Percentiles rank a stretch among this genome's conserved stretches.
These are phyloP conservation scores for Candida michaelii DNA, from an alignment of 805 yeast genomes.

Conservation along the genomic window DNA sequence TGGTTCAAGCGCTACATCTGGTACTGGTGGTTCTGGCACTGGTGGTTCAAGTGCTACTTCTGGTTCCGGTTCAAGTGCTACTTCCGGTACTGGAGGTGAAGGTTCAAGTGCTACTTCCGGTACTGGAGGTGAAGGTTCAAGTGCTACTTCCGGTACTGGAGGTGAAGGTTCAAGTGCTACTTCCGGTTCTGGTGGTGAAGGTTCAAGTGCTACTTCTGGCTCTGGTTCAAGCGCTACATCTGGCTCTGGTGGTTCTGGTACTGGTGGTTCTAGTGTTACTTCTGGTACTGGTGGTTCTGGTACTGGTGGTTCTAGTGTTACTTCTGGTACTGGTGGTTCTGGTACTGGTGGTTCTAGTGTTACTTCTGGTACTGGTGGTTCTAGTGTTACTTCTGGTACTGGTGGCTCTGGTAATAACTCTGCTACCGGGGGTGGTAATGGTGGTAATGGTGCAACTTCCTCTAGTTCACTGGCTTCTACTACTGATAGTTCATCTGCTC, in stretches of 20 bases:
- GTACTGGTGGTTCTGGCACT: neutral
- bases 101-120: neutral
- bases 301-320: neutral
- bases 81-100: neutral
- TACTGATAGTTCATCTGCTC: no score
- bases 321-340: neutral
- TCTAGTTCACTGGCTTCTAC: no score
- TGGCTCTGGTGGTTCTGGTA: no score
- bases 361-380: neutral
- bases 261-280: neutral
- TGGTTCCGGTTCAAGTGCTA: neutral
- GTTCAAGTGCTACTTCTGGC: constrained; percentile 4
- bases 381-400: neutral
- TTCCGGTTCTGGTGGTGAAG: neutral
- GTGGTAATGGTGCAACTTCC: neutral
- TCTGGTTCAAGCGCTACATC: neutral
- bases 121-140: neutral
- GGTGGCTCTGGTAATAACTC: neutral
- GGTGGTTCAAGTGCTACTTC: neutral
- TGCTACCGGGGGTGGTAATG: no score
- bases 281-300: neutral
- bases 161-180: neutral
- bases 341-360: neutral
- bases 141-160: neutral
- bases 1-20: constrained; percentile 2